A percentile compares a stretch with the other conserved stretches of the same genome.
Conservation (phyloP, 192 early-diverging fungal species). For the Coemansia sp. region DNA sequence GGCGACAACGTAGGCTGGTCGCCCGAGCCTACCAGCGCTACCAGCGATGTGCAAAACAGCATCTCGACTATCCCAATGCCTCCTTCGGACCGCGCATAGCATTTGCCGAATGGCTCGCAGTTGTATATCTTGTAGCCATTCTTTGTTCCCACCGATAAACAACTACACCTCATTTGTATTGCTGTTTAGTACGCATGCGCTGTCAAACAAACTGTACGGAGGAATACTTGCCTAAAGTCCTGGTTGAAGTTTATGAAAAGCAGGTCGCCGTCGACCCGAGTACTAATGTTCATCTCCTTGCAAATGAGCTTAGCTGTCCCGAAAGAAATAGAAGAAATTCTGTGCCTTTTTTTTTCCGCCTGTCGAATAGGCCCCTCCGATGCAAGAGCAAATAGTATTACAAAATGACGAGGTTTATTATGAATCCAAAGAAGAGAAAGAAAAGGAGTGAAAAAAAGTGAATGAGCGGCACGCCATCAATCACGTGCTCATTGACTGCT, state of each 20-base stretch:
- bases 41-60: slow-evolving; percentile 95
- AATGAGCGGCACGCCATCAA: too few relatives aligned
- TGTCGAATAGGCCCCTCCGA: too few relatives aligned
- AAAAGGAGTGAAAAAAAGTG: too few relatives aligned
- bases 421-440: too few relatives aligned
- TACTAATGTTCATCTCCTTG: slow-evolving; percentile 62
- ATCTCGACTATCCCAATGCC: slow-evolving; percentile 96
- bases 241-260: slow-evolving; percentile 82
- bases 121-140: slow-evolving; percentile 95
- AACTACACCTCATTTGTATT: slow-evolving; percentile 49
- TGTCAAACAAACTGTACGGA: too few relatives aligned
- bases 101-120: slow-evolving; percentile 95
- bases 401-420: too few relatives aligned
- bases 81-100: slow-evolving; percentile 84
- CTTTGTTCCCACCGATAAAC: slow-evolving; percentile 82
- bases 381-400: too few relatives aligned
- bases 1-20: slow-evolving; percentile 86
- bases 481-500: too few relatives aligned
- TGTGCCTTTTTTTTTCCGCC: too few relatives aligned
- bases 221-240: slow-evolving; percentile 60
- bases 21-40: slow-evolving; percentile 92
- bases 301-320: too few relatives aligned
- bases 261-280: slow-evolving; percentile 63
- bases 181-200: neutral
- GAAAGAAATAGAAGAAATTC: too few relatives aligned